Percentiles rank a stretch among this genome's conserved stretches.
These are phyloP conservation scores for Cladosporium sphaerospermum DNA, from an alignment of 2,329 filamentous ascomycete species.

Conservation along the genomic window DNA sequence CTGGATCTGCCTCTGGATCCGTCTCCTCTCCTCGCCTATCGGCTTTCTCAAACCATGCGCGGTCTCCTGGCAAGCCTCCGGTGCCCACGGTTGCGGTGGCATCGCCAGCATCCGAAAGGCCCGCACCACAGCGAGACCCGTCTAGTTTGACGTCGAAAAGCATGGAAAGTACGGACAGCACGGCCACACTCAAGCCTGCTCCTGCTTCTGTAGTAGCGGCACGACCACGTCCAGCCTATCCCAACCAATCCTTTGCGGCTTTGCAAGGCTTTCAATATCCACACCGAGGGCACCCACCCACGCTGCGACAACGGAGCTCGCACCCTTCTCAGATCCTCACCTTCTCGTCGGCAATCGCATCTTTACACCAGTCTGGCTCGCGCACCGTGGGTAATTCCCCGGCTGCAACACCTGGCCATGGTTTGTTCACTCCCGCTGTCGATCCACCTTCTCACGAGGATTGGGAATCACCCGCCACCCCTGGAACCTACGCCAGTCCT, in stretches of 20 bases:
- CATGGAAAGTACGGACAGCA: constrained; percentile 35
- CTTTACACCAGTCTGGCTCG: constrained; percentile 34
- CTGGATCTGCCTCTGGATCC: background rate
- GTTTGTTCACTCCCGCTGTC: constrained; percentile 37
- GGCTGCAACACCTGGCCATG: constrained; percentile 36
- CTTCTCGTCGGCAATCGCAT: constrained; percentile 36
- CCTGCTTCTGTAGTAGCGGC: constrained; percentile 7
- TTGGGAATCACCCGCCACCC: constrained; percentile 26
- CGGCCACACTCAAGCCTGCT: constrained; percentile 26
- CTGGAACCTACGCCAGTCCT: constrained; percentile 43
- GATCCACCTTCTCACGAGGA: constrained; percentile 26
- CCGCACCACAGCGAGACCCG: constrained; percentile 35
- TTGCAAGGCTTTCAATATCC: constrained; percentile 42
- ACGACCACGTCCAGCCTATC: constrained; percentile 36
- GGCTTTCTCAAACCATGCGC: background rate
- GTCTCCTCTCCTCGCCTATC: constrained; percentile 1
- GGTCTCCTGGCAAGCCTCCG: background rate
- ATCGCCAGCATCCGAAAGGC: constrained; percentile 15
- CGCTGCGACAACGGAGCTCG: constrained; percentile 37
- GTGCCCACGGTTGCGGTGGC: background rate
- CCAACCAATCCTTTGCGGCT: constrained; percentile 46
- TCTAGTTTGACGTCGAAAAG: constrained; percentile 39
- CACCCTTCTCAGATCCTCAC: constrained; percentile 38
- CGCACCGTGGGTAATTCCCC: constrained; percentile 43
- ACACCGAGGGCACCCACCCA: constrained; percentile 28